Evolutionary conservation across 148 eudicot species (phyloP), one percentile per base, ranked within the genome.

Genomic region (Camellia granthamiana): DNA sequence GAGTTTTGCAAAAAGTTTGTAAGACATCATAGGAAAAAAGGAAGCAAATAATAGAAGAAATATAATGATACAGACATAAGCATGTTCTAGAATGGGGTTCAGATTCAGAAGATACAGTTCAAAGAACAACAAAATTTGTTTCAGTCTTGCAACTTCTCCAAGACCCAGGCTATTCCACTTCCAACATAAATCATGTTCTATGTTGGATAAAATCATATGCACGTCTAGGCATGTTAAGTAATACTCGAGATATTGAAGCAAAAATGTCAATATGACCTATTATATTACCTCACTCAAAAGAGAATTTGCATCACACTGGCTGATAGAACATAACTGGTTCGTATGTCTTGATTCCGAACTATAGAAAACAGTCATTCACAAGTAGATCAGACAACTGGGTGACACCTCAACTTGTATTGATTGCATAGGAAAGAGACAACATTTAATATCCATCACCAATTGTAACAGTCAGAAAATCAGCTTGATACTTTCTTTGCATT

Each of bases 281-380:
- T 42, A 55, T 51, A 30, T 70, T 91, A 91, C 94, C 94, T 91
- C 94, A 81, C 87, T 91, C 52, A 89, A 80, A 81, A 91, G 94
- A 46, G 94, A 91, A 79, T 89, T 87, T 76, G 92, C 78, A 73
- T 91, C 89, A 79, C 94, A 91, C 84, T 89, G 89, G 87, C 92
- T 91, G 83, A 91, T 91, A 54, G 94, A 91, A 78, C 94, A 91
- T 85, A 91, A 68, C 85, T 86, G 90, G 87, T 91, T 91, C 23
- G 94, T 91, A 60, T 91, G 91, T 62, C 79, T 86, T 83, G 92
- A 86, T 74, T 87, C 84, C 15, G 86, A 88, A 84, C 94, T 91
- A 92, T 47, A 49, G 14, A 61, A 68, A 55, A 72, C 8, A 49
- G 49, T 54, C 82, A 86, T 67, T 76, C 58, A 51, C 52, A 46